These are phyloP conservation scores for Lotmaria passim DNA, from an alignment of 208 protist genomes.

Conservation along the genomic window DNA sequence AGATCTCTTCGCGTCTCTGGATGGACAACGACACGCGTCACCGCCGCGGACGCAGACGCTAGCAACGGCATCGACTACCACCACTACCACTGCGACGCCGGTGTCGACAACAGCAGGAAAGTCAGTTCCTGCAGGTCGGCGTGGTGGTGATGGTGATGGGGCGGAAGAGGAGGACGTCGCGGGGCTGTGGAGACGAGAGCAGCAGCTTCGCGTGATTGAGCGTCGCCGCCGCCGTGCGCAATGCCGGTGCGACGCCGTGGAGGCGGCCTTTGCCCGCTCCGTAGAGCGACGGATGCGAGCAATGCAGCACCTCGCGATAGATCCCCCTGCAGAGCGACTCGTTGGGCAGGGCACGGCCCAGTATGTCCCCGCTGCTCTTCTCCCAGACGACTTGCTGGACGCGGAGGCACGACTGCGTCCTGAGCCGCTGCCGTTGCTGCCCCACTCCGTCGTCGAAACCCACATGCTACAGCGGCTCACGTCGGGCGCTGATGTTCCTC, in stretches of 20 bases:
- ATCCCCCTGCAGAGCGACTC: slow-evolving; percentile 89
- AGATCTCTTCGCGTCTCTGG: slow-evolving; percentile 18
- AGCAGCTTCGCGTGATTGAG: slow-evolving; percentile 56
- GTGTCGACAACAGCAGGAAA: background rate
- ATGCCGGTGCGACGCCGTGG: slow-evolving; percentile 69
- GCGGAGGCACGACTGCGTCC: slow-evolving; percentile 5
- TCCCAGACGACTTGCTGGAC: slow-evolving; percentile 41
- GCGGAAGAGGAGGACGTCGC: slow-evolving; percentile 33
- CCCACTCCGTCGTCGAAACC: slow-evolving; percentile 31
- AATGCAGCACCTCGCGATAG: slow-evolving; percentile 69
- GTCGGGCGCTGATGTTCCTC: background rate
- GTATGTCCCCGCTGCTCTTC: slow-evolving; percentile 76
- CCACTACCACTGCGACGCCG: background rate
- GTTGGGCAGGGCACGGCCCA: slow-evolving; percentile 72
- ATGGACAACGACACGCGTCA: slow-evolving; percentile 12
- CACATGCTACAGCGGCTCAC: slow-evolving; percentile 11
- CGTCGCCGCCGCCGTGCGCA: slow-evolving; percentile 35
- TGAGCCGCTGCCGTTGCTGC: slow-evolving; percentile 17
- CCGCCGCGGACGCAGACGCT: no score
- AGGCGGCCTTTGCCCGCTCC: slow-evolving; percentile 74
- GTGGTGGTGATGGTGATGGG: background rate
- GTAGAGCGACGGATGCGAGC: slow-evolving; percentile 68
- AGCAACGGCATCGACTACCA: background rate
- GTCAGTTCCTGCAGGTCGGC: background rate
- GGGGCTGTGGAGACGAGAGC: slow-evolving; percentile 37